Percentiles rank a stretch among this genome's conserved stretches.
phyloP scores from a whole-genome alignment of 2,329 filamentous ascomycete genomes.

The Penicillium sp. region DNA sequence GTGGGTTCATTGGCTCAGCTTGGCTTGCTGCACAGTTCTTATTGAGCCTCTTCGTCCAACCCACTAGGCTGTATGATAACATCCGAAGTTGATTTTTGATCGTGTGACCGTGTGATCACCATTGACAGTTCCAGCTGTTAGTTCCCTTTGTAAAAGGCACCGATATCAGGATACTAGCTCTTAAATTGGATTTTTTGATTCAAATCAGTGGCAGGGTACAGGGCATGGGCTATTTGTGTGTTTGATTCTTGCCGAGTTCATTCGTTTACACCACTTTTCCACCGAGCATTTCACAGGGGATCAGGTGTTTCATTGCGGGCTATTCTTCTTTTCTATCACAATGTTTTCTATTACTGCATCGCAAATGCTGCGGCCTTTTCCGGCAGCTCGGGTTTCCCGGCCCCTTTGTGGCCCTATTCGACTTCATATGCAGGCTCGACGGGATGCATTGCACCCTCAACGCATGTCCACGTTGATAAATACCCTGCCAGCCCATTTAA shows the following conservation, averaged over 20 bases:
- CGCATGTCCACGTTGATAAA: slow-evolving; percentile 14
- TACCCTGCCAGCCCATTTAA: background rate
- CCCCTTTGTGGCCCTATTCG: background rate
- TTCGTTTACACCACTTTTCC: slow-evolving; percentile 1
- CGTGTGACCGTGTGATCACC: background rate
- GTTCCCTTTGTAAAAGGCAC: background rate
- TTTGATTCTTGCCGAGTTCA: background rate
- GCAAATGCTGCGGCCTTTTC: slow-evolving; percentile 7
- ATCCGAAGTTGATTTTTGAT: background rate
- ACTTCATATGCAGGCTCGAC: slow-evolving; percentile 1
- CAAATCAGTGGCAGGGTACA: background rate
- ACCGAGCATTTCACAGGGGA: background rate
- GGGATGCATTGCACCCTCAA: background rate
- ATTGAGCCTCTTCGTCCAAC: background rate
- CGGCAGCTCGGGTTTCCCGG: slow-evolving; percentile 6
- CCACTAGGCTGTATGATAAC: background rate
- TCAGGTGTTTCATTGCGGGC: background rate
- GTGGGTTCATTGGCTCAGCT: background rate
- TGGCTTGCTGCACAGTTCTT: background rate
- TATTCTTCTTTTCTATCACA: slow-evolving; percentile 8
- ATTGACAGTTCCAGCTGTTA: background rate
- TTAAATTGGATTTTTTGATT: background rate
- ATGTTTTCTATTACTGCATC: slow-evolving; percentile 15
- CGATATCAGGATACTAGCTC: background rate
- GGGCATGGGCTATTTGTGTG: background rate